Evolutionary conservation across 192 early-diverging fungal genomes (phyloP).

Genomic region (Piromyces finnis): DNA sequence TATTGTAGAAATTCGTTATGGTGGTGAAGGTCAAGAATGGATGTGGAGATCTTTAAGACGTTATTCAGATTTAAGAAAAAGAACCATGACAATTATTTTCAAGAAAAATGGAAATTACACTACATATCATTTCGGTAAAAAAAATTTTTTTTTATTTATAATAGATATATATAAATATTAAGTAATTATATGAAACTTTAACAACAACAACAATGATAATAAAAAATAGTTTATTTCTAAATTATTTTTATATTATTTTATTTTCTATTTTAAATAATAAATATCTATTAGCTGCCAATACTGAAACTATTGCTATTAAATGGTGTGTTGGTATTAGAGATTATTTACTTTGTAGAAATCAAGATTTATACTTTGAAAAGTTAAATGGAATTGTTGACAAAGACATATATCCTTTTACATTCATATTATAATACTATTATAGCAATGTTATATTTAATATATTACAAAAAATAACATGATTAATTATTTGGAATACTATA

Average conservation of each 20-base stretch:
- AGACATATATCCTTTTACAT: background rate
- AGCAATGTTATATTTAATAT: too few relatives aligned
- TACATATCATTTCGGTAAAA: background rate
- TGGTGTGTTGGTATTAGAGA: background rate
- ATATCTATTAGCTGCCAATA: background rate
- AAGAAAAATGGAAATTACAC: background rate
- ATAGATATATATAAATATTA: too few relatives aligned
- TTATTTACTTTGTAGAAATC: background rate
- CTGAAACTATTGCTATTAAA: background rate
- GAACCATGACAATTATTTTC: background rate
- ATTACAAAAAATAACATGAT: too few relatives aligned
- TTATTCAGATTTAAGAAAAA: background rate
- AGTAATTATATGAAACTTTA: too few relatives aligned
- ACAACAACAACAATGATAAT: too few relatives aligned
- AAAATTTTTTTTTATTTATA: too few relatives aligned
- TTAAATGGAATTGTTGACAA: background rate
- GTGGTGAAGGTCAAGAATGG: background rate
- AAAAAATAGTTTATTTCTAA: too few relatives aligned
- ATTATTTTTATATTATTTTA: background rate
- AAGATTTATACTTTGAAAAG: background rate
- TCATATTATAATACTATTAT: too few relatives aligned
- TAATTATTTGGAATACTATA: too few relatives aligned
- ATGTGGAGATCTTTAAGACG: background rate
- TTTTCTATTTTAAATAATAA: background rate
- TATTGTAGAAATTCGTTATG: background rate